Evolutionary conservation across 2,329 filamentous ascomycete species (phyloP), one percentile per base, ranked within the genome.

Genomic region (Venturia nashicola): DNA sequence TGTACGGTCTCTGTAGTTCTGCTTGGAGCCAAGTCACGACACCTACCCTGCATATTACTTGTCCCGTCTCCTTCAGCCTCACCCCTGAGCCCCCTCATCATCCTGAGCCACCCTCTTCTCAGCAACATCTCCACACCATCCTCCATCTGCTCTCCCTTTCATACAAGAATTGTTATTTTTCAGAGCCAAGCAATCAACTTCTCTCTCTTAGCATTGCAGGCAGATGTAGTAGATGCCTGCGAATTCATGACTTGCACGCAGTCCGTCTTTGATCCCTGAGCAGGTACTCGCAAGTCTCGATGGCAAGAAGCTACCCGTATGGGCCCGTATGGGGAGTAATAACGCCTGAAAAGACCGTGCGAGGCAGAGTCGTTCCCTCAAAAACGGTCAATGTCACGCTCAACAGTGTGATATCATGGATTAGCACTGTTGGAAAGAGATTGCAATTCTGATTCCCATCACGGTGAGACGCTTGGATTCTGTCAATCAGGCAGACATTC

Each of bases 361-460:
- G 36, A 34, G 54, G 54, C 12, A 59, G 36, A 40, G n/a, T 59
- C 23, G 20, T 59, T 7, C 54, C 54, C 14, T 12, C 18, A n/a
- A 60, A 40, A n/a, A 60, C 36, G 1, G 40, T 60, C 16, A 40
- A 60, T 43, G 20, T 60, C 20, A 40, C 64, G 4, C 42, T 66
- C 23, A 66, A 66, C 54, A 46, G 64, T 16, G 44, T 66, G 20
- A 63, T 66, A 18, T 65, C 64, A 9, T 40, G n/a, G 54, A 44
- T 66, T 5, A 60, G 60, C 55, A 66, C 64, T 14, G 64, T 64
- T 23, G 46, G 39, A 4, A 63, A 55, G 54, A 65, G 54, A 65
- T 66, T 9, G 63, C 60, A 18, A 43, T 66, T 9, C 39, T 66
- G 3, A 65, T 66, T 57, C 65, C 65, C 1, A 54, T 66, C 20